Percentiles rank a stretch among this genome's conserved stretches.
These are phyloP conservation scores for Cutaneotrichosporon daszewskae DNA, from an alignment of 1,284 basidiomycete genomes.

Conservation along the genomic window DNA sequence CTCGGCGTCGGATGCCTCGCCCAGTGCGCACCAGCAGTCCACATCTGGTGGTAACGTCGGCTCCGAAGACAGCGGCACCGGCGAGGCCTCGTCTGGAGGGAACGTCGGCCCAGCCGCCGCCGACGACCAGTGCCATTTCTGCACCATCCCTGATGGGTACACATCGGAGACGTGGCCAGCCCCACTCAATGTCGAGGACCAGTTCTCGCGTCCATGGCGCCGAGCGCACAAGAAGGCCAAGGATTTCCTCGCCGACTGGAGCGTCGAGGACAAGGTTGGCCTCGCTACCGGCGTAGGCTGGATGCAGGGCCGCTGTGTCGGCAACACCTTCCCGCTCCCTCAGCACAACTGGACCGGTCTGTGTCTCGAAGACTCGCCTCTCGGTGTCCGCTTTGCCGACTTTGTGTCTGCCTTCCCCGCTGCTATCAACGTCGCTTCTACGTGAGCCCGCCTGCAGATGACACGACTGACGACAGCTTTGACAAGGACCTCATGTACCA, in stretches of 20 bases:
- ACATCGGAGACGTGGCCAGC: conserved; percentile 19
- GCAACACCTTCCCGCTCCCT: conserved; percentile 60
- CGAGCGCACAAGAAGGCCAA: conserved; percentile 40
- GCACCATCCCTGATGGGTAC: conserved; percentile 22
- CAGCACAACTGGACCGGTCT: conserved; percentile 62
- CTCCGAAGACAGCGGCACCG: too few species aligned
- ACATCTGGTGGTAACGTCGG: not conserved
- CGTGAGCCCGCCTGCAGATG: conserved; percentile 42
- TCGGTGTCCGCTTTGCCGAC: conserved; percentile 61
- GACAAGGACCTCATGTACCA: conserved; percentile 65
- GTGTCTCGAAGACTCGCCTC: conserved; percentile 55
- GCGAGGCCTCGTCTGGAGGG: too few species aligned
- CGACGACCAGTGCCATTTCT: conserved; percentile 7
- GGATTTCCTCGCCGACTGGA: conserved; percentile 43
- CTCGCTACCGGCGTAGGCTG: conserved; percentile 49
- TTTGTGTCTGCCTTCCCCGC: conserved; percentile 63
- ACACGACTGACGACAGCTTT: conserved; percentile 47
- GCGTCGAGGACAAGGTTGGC: conserved; percentile 49
- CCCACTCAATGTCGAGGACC: conserved; percentile 13
- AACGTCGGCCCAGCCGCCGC: not conserved
- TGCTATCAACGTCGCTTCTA: conserved; percentile 65
- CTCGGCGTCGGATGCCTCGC: not conserved
- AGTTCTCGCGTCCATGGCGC: conserved; percentile 21
- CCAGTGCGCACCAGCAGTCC: not conserved
- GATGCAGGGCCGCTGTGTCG: conserved; percentile 55